Evolutionary conservation across 1,284 basidiomycete genomes (phyloP).

Genomic region (Ustilago shanxiensis): DNA sequence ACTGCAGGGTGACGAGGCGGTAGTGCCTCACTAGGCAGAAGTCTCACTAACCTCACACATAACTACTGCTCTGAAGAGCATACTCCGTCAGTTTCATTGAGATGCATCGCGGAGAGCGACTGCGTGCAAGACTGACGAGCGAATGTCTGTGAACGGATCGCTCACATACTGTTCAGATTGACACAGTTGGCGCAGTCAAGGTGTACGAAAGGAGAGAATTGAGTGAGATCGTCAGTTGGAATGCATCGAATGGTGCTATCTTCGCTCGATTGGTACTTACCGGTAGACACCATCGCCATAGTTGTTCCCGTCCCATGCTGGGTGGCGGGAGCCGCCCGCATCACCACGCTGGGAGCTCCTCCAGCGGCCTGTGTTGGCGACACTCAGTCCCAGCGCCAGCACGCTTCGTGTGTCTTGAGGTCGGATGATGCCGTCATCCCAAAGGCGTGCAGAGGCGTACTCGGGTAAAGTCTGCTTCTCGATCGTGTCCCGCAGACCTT

Average conservation of each 20-base stretch:
- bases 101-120: neutral
- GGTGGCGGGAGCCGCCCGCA: conserved; percentile 48
- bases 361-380: conserved; percentile 73
- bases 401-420: conserved; percentile 91
- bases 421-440: conserved; percentile 94
- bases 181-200: neutral
- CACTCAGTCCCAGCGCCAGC: conserved; percentile 83
- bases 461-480: conserved; percentile 86
- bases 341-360: conserved; percentile 49
- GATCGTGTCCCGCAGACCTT: conserved; percentile 81
- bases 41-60: no score
- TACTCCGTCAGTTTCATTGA: neutral
- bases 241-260: neutral
- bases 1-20: no score
- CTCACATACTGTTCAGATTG: conserved; percentile 5
- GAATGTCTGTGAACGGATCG: no score
- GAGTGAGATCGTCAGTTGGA: neutral
- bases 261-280: conserved; percentile 1
- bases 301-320: conserved; percentile 64
- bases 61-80: no score
- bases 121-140: no score
- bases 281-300: conserved; percentile 56
- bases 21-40: no score
- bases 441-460: conserved; percentile 88
- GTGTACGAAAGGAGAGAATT: neutral